Base-by-base conservation (phyloP, 1,139 yeast genomes). In the Kurtzmaniella quercitrusa region DNA sequence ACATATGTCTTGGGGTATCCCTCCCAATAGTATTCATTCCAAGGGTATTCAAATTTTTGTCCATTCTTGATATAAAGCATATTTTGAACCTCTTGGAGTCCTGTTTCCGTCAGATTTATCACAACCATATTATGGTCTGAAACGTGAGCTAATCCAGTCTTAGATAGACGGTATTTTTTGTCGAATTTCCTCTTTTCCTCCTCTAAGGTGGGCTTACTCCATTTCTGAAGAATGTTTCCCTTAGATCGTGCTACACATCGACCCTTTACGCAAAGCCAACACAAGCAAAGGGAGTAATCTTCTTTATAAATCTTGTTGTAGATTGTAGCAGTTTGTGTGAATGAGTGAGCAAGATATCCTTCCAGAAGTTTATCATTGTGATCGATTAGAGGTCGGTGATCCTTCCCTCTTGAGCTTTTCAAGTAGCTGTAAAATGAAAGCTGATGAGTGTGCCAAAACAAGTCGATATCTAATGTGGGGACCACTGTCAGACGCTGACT, bases 371-470 rank as follows among this genome's bases (percentile, higher is more conserved):
- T 47, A 40, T 54, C 56, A 39, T 50, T 44, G 41, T 55, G 59
- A 40, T 50, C 53, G 27, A 58, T 47, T 6, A 40, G n/a, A 6
- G 25, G 16, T n/a, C 18, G 21, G 3, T 15, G 25, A 9, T 9
- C 11, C 11, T 37, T 27, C 12, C 25, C 38, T 19, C 16, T 25
- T 34, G 44, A 40, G 25, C 8, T 21, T 6, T 14, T 25, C 16
- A 40, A 50, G 45, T 63, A 63, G 37, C 47, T 43, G 19, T 41
- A 42, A 40, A 58, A 50, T 1, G 57, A 50, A 19, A 63, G 47
- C 41, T 60, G 65, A 43, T 63, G 68, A 12, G 68, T 62, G 43
- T 60, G 68, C 68, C 68, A 63, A 2, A 56, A 53, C 34, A 63
- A 48, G 43, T 63, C 68, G 16, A 63, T 53, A 42, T 63, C 68